Base-by-base conservation (phyloP, 1,284 basidiomycete genomes). In the Fomitopsis schrenkii region DNA sequence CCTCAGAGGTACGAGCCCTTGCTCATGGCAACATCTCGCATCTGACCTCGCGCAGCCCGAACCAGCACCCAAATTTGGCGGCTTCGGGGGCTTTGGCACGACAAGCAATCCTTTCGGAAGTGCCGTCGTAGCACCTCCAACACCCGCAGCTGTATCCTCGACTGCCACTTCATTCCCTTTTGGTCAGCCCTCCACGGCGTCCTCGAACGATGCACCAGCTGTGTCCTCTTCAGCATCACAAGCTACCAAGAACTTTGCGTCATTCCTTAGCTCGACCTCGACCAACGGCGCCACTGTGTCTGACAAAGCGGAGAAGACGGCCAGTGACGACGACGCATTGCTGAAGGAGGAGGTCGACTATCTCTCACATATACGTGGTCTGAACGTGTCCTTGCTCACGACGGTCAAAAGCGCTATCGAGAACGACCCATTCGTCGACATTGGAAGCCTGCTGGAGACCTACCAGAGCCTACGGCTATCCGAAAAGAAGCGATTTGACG, bases 381-480 rank as follows among this genome's bases (percentile, higher is more conserved):
- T 96, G 52, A 96, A 96, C 70, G 74, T 84, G 22, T 90, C 91
- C 0, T 79, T 95, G 67, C 70, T 91, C 36, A 77, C 83, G 4
- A 83, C 86, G 36, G 75, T 94, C 53, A 80, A 83, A 14, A 81
- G 83, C 57, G 81, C 84, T 4, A 74, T 94, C 22, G 85, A 91
- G 35, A 76, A 81, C 9, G 92, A 96, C 72, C 87, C 91, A 1
- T 95, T 95, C 72, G 72, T 79, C n/a, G 87, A 96, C 67, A 74
- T 94, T 3, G 77, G 81, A 4, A 73, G 75, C 9, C 67, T 93
- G 9, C 64, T 88, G n/a, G 82, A 85, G 59, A 83, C 83, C 59
- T 95, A 96, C 75, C 84, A 80, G 67, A 77, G 74, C 10, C 74
- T 88, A 48, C 81, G 91, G 6, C 71, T 77, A 7, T 79, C 80